Percentiles rank a stretch among this genome's conserved stretches.
Conservation (phyloP, 225 moss, liverwort and hornwort genomes). For the Lunularia cruciata region DNA sequence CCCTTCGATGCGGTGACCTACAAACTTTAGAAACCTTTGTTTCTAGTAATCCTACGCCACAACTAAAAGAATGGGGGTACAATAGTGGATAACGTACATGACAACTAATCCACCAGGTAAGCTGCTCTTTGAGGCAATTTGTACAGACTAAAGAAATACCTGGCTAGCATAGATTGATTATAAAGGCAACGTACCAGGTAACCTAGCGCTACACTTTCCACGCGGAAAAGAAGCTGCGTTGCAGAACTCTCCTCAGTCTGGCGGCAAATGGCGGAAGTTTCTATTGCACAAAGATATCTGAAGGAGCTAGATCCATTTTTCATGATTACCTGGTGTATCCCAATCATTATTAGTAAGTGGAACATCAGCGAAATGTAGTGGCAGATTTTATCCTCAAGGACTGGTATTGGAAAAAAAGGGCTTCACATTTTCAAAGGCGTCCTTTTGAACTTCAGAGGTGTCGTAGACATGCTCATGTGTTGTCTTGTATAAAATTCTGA, state of each 20-base stretch:
- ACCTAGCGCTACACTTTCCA: slow-evolving; percentile 7
- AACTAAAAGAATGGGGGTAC: slow-evolving; percentile 12
- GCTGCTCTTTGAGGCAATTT: slow-evolving; percentile 6
- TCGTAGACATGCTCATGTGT: slow-evolving; percentile 87
- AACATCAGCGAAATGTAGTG: neutral
- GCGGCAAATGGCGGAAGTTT: neutral
- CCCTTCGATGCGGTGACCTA: slow-evolving; percentile 9
- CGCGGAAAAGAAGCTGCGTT: neutral
- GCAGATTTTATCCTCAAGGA: neutral
- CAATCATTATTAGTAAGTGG: neutral
- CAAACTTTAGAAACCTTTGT: neutral
- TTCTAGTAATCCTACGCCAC: slow-evolving; percentile 11
- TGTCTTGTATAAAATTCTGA: slow-evolving; percentile 96
- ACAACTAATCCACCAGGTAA: slow-evolving; percentile 8
- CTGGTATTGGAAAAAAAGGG: neutral
- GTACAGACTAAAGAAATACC: slow-evolving; percentile 19
- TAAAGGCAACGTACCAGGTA: neutral
- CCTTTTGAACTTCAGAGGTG: slow-evolving; percentile 52
- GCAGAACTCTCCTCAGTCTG: neutral
- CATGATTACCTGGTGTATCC: neutral
- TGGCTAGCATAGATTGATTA: slow-evolving; percentile 2
- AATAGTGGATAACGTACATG: slow-evolving; percentile 4
- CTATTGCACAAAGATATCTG: neutral
- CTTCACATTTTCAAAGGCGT: slow-evolving; percentile 37
- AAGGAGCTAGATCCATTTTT: neutral